These are phyloP conservation scores for Danielia oregonensis DNA, from an alignment of 805 yeast species.

Conservation along the genomic window DNA sequence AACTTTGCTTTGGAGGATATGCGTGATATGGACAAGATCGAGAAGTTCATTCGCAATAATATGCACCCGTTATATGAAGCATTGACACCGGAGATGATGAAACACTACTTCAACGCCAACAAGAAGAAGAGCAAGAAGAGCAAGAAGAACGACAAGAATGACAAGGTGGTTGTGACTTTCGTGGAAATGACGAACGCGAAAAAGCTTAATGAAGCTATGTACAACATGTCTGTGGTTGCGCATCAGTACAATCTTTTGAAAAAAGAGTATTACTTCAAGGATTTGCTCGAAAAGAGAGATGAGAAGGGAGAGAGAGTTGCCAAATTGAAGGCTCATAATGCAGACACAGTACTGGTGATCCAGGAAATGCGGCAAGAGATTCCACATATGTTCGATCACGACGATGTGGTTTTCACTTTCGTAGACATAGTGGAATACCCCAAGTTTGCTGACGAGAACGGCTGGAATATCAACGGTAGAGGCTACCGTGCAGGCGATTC, in stretches of 20 bases:
- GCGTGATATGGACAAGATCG: conserved; percentile 46
- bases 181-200: conserved; percentile 38
- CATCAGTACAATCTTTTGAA: conserved; percentile 48
- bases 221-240: conserved; percentile 40
- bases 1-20: conserved; percentile 63
- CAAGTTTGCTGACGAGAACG: conserved; percentile 22
- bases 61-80: conserved; percentile 53
- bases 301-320: conserved; percentile 43
- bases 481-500: conserved; percentile 51
- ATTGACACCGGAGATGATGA: conserved; percentile 38
- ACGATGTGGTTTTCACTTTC: conserved; percentile 44
- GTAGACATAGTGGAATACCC: conserved; percentile 44
- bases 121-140: conserved; percentile 13
- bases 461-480: conserved; percentile 38
- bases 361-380: conserved; percentile 47
- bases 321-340: conserved; percentile 40
- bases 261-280: conserved; percentile 36
- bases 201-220: conserved; percentile 29
- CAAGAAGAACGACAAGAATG: conserved; percentile 14
- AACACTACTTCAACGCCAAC: conserved; percentile 31
- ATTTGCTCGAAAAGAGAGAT: conserved; percentile 22
- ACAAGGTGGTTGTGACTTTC: conserved; percentile 49
- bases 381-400: conserved; percentile 43
- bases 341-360: conserved; percentile 41
- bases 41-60: conserved; percentile 47